A percentile compares a stretch with the other conserved stretches of the same genome.
phyloP scores from a whole-genome alignment of 495 filamentous ascomycete species.

The Aspergillus steynii region DNA sequence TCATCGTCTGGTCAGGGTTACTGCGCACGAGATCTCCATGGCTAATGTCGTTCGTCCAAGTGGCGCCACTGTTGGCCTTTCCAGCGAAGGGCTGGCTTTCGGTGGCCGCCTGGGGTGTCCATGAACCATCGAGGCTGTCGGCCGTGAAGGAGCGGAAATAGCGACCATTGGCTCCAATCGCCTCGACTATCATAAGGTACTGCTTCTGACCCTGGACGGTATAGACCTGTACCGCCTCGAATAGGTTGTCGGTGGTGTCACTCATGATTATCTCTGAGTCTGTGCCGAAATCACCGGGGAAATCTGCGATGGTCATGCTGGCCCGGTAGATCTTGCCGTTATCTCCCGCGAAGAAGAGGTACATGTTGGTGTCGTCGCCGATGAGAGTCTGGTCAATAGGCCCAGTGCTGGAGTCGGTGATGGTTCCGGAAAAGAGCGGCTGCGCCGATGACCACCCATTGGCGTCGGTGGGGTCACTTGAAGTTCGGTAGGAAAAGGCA shows the following conservation, averaged over 20 bases:
- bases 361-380: slow-evolving; percentile 57
- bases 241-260: slow-evolving; percentile 55
- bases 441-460: slow-evolving; percentile 56
- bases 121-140: slow-evolving; percentile 49
- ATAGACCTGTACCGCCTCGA: slow-evolving; percentile 66
- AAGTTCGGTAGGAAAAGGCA: slow-evolving; percentile 59
- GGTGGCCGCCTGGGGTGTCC: slow-evolving; percentile 52
- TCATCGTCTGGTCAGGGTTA: slow-evolving; percentile 57
- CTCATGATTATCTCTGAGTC: slow-evolving; percentile 46
- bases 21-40: slow-evolving; percentile 59
- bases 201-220: slow-evolving; percentile 50
- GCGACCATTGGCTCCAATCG: slow-evolving; percentile 55
- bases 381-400: slow-evolving; percentile 63
- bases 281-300: slow-evolving; percentile 60
- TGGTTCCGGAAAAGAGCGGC: slow-evolving; percentile 55
- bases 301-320: slow-evolving; percentile 57
- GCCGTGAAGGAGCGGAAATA: slow-evolving; percentile 68
- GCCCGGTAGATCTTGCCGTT: slow-evolving; percentile 65
- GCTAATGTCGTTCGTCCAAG: slow-evolving; percentile 66
- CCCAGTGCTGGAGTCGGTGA: slow-evolving; percentile 49
- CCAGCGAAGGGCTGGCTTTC: slow-evolving; percentile 61
- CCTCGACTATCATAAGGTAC: slow-evolving; percentile 66
- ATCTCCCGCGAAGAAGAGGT: slow-evolving; percentile 66
- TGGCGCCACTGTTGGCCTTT: slow-evolving; percentile 59
- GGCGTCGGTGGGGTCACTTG: slow-evolving; percentile 54